Evolutionary conservation across 345 rosid genomes (phyloP), one percentile per base, ranked within the genome.

Genomic region (Arabidopsis suecica): DNA sequence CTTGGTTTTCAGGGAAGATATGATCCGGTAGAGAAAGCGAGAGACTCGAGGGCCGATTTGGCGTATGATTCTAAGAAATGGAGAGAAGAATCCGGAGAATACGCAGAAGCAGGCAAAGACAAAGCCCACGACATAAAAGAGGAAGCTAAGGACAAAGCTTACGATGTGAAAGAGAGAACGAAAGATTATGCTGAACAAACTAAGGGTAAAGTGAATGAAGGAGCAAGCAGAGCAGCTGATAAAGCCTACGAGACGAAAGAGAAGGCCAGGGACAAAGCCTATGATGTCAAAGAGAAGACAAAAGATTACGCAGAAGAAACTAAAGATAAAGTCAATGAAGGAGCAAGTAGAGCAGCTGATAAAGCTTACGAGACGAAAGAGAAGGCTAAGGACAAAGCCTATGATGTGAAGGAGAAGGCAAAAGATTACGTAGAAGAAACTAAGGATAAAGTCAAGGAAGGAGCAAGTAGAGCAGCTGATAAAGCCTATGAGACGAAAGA

Each of bases 51-150:
- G 20, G 81, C 81, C 0, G 81, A 78, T 25, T 72, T 66, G 47
- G 81, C 77, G 11, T 78, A 78, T 59, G 81, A 78, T 6, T 72
- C 77, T 3, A 79, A 79, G 75, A 79, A 67, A 62, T 79, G 82
- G 78, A 68, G 74, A 54, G 78, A 79, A 61, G 71, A 73, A 14
- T 72, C 82, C 0, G 77, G 78, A 13, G 73, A 78, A 6, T 73
- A 73, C 11, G 12, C 69, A 1, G 71, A 73, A 68, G 74, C 68
- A 1, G 74, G 78, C 32, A 58, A 71, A 57, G 66, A 63, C 3
- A 72, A 59, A 51, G 61, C 72, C 2, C 9, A 54, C 7, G 61
- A 68, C 16, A 50, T 49, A 0, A 53, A 23, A 13, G 47, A 53
- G 22, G 22, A 51, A 13, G 57, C 70, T 1, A 50, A 23, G 20